A percentile compares a stretch with the other conserved stretches of the same genome.
Conservation (phyloP, 2,329 filamentous ascomycete species). For the Claviceps monticola region DNA sequence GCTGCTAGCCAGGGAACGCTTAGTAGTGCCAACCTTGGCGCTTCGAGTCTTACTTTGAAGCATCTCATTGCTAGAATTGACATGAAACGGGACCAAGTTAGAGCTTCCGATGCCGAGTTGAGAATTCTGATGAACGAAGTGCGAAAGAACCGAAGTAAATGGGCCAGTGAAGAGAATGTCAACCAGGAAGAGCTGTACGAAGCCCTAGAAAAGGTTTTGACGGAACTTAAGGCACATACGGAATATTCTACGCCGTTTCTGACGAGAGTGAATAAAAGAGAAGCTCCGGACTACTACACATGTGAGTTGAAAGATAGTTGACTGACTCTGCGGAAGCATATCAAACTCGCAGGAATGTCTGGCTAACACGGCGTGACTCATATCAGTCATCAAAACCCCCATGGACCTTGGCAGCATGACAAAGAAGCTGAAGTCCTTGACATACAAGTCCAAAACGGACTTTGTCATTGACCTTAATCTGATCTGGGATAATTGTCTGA, state of each 20-base stretch:
- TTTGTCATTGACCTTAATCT: slow-evolving; percentile 88
- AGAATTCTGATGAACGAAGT: slow-evolving; percentile 93
- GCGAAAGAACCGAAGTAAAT: slow-evolving; percentile 94
- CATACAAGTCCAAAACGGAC: slow-evolving; percentile 81
- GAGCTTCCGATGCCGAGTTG: slow-evolving; percentile 84
- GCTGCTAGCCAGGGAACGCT: slow-evolving; percentile 70
- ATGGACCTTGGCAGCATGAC: slow-evolving; percentile 99
- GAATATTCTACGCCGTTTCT: slow-evolving; percentile 96
- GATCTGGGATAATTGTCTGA: slow-evolving; percentile 94
- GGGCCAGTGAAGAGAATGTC: slow-evolving; percentile 94
- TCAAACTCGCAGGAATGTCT: not conserved
- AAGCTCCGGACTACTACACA: slow-evolving; percentile 89
- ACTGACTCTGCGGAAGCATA: not conserved
- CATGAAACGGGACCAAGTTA: slow-evolving; percentile 76
- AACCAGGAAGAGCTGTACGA: slow-evolving; percentile 97
- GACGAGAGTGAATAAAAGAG: slow-evolving; percentile 88
- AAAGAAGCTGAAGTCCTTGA: slow-evolving; percentile 77
- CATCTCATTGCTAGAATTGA: slow-evolving; percentile 95
- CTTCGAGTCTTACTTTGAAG: slow-evolving; percentile 90
- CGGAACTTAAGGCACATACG: slow-evolving; percentile 91
- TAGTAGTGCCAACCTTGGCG: slow-evolving; percentile 86
- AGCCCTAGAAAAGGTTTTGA: slow-evolving; percentile 89
- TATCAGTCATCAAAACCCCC: slow-evolving; percentile 75
- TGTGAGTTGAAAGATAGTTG: slow-evolving; percentile 41
- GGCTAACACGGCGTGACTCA: not conserved